phyloP scores from a whole-genome alignment of 495 filamentous ascomycete genomes.

The Durotheca rogersii region DNA sequence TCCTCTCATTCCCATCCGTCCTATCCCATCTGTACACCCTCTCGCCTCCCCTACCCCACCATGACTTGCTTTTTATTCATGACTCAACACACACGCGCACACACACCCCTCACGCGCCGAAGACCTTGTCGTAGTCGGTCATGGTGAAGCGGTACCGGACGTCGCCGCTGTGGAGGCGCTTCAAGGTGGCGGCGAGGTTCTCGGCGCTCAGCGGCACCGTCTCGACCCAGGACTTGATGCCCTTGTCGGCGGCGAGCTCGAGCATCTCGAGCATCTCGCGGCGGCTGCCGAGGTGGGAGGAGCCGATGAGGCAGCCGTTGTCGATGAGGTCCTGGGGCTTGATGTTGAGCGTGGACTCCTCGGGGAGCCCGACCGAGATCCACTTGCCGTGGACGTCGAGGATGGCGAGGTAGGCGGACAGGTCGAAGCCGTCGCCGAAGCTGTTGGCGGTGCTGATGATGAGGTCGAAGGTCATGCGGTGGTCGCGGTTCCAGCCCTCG shows the following conservation, averaged over 20 bases:
- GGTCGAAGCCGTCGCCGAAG: conserved; percentile 53
- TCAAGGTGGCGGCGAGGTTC: conserved; percentile 66
- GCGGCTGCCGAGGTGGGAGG: conserved; percentile 78
- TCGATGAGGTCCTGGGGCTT: conserved; percentile 72
- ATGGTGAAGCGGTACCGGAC: conserved; percentile 55
- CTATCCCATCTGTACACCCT: no score
- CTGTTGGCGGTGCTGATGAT: conserved; percentile 59
- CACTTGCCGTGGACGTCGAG: conserved; percentile 83
- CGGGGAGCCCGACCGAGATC: conserved; percentile 81
- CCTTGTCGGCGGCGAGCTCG: conserved; percentile 76
- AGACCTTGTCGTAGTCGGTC: conserved; percentile 51
- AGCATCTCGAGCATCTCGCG: conserved; percentile 83
- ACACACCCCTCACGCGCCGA: conserved; percentile 36
- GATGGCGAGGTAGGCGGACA: conserved; percentile 70
- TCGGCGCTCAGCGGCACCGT: conserved; percentile 69
- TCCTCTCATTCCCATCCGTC: no score
- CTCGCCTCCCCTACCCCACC: no score
- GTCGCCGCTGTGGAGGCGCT: conserved; percentile 68
- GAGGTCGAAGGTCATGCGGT: conserved; percentile 59
- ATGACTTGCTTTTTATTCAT: background rate
- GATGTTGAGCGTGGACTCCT: conserved; percentile 71
- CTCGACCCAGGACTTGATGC: conserved; percentile 79
- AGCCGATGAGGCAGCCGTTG: conserved; percentile 79
- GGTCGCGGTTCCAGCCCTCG: conserved; percentile 62
- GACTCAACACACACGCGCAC: no score